Base-by-base conservation (phyloP, 176 grass and related monocot species). In the Triticum dicoccoides region DNA sequence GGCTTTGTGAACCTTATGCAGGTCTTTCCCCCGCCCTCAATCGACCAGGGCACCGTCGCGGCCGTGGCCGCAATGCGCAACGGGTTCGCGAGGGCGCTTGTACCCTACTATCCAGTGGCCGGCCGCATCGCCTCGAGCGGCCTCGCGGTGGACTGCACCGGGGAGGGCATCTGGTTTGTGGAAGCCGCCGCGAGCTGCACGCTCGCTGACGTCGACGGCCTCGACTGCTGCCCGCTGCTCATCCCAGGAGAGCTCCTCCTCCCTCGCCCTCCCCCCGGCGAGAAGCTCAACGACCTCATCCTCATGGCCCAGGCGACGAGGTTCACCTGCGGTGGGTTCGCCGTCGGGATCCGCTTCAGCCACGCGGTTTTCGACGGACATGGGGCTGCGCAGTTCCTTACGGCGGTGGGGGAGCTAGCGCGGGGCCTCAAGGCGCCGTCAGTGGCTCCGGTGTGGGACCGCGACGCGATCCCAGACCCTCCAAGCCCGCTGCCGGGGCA, bases 321-420 rank as follows among this genome's bases (percentile, higher is more conserved):
- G 41, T 98, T 98, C 89, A 90, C 72, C 18, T 98, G 95, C 56
- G 93, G 95, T 9, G 95, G 95, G 2, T 92, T 93, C 37, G 56
- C 85, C 14, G 89, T 98, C 5, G 91, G 93, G 47, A 95, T 98
- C 85, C 81, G 82, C 80, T 98, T 95, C 80, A 91, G 89, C 73
- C 95, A 98, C 83, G 52, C 92, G 80, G 80, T 98, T 73, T 97
- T 97, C 69, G 92, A 92, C 61, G 90, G 95, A n/a, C 88, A 94
- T 23, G 92, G 92, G 30, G 88, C 90, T 12, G 92, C 89, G 17
- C 88, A 94, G 83, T 94, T 97, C 77, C 77, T 94, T 35, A 94
- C 82, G 87, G 89, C 92, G 8, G 89, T 83, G 0, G 92, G 86
- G 17, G 94, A 97, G 83, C 88, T 94, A 77, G 92, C 92, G 23